phyloP scores from a whole-genome alignment of 192 early-diverging fungal genomes.

The Coemansia sp. region DNA sequence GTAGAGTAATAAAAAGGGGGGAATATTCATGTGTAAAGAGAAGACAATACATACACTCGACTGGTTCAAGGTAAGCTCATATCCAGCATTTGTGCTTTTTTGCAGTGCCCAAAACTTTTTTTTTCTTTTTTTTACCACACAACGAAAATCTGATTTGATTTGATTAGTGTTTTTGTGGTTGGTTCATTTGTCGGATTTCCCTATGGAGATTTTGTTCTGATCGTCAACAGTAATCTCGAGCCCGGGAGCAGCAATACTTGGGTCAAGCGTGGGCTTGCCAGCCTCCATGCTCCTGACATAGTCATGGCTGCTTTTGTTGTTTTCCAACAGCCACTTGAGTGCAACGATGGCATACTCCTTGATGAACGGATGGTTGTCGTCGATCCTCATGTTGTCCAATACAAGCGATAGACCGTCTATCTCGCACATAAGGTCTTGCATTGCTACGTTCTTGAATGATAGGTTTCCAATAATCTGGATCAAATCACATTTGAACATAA shows the following conservation, averaged over 20 bases:
- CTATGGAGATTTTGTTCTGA: neutral
- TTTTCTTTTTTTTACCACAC: neutral
- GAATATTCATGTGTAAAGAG: neutral
- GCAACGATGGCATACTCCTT: constrained; percentile 50
- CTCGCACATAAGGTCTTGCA: constrained; percentile 43
- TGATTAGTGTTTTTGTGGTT: neutral
- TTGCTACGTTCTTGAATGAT: constrained; percentile 18
- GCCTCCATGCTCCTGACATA: constrained; percentile 32
- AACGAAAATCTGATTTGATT: neutral
- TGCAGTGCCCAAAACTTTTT: neutral
- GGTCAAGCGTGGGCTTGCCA: constrained; percentile 13
- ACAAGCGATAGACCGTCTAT: constrained; percentile 44
- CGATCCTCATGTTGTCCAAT: constrained; percentile 49
- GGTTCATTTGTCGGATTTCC: neutral
- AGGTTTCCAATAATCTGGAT: constrained; percentile 44
- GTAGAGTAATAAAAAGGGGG: neutral
- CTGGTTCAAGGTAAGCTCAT: neutral
- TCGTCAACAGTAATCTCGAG: neutral
- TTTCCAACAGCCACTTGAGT: constrained; percentile 29
- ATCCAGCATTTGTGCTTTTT: neutral
- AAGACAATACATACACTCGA: neutral
- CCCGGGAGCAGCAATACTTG: constrained; percentile 16
- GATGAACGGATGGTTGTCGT: constrained; percentile 54
- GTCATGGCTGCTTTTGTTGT: constrained; percentile 38
- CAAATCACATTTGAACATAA: constrained; percentile 52